phyloP scores from a whole-genome alignment of 2,329 filamentous ascomycete species.

The Stromatinia cepivora region DNA sequence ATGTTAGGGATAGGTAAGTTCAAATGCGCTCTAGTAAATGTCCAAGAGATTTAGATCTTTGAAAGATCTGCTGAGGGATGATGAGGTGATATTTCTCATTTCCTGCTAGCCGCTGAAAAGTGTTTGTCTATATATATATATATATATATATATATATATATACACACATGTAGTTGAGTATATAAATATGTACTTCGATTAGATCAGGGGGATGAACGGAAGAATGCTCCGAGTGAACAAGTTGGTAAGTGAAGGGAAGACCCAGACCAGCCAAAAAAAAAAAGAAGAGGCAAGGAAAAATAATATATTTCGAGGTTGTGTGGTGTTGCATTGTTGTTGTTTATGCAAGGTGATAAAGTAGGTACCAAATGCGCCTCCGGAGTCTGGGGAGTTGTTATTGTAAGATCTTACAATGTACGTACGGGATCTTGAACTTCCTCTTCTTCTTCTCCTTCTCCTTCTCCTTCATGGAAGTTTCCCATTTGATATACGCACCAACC shows the following conservation, averaged over 20 bases:
- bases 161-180: background rate
- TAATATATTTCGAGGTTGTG: background rate
- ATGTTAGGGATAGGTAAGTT: background rate
- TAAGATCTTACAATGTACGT: background rate
- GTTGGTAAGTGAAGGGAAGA: background rate
- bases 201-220: background rate
- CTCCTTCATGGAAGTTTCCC: background rate
- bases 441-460: background rate
- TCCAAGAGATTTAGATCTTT: background rate
- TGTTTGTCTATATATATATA: background rate
- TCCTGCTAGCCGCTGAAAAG: constrained; percentile 1
- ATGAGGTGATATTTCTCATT: constrained; percentile 12
- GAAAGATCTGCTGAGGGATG: constrained; percentile 15
- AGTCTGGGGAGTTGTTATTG: background rate
- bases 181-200: background rate
- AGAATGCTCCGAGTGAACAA: background rate
- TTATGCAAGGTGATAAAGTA: constrained; percentile 14
- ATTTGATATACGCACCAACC: constrained; percentile 2
- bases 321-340: background rate
- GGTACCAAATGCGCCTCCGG: background rate
- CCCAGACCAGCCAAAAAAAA: too few relatives aligned
- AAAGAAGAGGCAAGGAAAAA: constrained; percentile 3
- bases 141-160: background rate
- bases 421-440: constrained; percentile 1
- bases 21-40: constrained; percentile 3